Conservation (phyloP, 129 eudicot genomes). For the Gnaphalium uliginosum region DNA sequence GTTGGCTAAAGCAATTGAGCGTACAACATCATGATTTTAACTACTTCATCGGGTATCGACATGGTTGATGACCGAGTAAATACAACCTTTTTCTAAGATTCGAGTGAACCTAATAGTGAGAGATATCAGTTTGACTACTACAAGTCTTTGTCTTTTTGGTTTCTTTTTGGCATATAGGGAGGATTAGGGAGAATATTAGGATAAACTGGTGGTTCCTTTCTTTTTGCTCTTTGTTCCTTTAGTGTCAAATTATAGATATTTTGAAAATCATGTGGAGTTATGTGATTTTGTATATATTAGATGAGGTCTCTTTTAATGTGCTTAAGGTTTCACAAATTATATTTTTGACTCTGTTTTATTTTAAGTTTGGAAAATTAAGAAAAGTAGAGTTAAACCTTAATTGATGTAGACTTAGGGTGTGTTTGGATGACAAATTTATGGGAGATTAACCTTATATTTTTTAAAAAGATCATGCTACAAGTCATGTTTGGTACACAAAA, state of each 20-base stretch:
- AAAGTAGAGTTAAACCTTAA: no score
- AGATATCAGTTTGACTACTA: slow-evolving; percentile 9
- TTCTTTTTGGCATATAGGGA: slow-evolving; percentile 15
- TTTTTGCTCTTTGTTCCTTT: slow-evolving; percentile 4
- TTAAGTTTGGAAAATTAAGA: background rate
- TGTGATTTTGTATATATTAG: slow-evolving; percentile 28
- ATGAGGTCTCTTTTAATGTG: background rate
- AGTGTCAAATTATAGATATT: slow-evolving; percentile 22
- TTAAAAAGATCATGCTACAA: no score
- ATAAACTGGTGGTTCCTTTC: slow-evolving; percentile 1
- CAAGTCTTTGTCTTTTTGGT: slow-evolving; percentile 12
- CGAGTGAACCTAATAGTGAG: background rate
- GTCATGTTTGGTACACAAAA: no score
- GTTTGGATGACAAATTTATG: no score
- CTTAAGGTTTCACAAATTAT: slow-evolving; percentile 7
- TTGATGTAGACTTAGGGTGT: no score
- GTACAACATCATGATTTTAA: slow-evolving; percentile 93
- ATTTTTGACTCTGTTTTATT: background rate
- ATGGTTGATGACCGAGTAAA: slow-evolving; percentile 38
- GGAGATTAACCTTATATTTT: no score
- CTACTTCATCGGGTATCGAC: slow-evolving; percentile 65
- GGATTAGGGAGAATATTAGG: slow-evolving; percentile 21
- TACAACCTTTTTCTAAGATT: slow-evolving; percentile 11
- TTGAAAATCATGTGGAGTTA: slow-evolving; percentile 1
- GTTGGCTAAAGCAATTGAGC: slow-evolving; percentile 84